These are phyloP conservation scores for Dactylellina drechsleri DNA, from an alignment of 2,329 filamentous ascomycete genomes.

Conservation along the genomic window DNA sequence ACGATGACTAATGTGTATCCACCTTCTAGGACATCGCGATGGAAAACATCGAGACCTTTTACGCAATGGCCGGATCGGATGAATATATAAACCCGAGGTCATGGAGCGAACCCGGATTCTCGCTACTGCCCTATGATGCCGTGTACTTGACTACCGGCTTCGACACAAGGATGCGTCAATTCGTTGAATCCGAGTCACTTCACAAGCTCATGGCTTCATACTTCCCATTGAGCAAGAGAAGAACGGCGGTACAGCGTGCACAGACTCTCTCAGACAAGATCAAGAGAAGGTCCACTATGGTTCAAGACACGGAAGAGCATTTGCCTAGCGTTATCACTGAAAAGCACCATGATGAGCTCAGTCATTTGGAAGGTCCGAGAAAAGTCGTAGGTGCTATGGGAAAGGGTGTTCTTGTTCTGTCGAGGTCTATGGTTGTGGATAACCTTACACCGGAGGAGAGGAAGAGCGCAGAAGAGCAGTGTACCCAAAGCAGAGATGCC, in stretches of 20 bases:
- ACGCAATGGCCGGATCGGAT: constrained; percentile 55
- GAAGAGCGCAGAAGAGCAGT: constrained; percentile 38
- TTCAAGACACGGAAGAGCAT: constrained; percentile 10
- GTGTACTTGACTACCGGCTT: constrained; percentile 55
- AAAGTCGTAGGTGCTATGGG: constrained; percentile 57
- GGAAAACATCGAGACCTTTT: constrained; percentile 48
- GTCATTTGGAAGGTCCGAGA: constrained; percentile 45
- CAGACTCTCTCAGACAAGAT: constrained; percentile 40
- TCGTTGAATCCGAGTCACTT: constrained; percentile 56
- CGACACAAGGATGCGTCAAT: constrained; percentile 57
- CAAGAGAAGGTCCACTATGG: constrained; percentile 39
- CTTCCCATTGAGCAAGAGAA: constrained; percentile 55
- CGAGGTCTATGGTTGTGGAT: constrained; percentile 49
- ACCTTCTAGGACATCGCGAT: constrained; percentile 14
- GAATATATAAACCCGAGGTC: constrained; percentile 55
- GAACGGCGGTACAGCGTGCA: constrained; percentile 24
- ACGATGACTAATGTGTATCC: constrained; percentile 25
- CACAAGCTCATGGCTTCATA: constrained; percentile 54
- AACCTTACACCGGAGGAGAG: constrained; percentile 45
- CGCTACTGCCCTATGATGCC: constrained; percentile 56
- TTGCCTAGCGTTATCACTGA: constrained; percentile 33
- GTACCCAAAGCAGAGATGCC: constrained; percentile 15
- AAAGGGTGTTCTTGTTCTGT: constrained; percentile 56
- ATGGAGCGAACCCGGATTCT: constrained; percentile 54
- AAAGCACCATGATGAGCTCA: constrained; percentile 41